Conservation (phyloP, 2,329 filamentous ascomycete species). For the Calonectria leucothoes region DNA sequence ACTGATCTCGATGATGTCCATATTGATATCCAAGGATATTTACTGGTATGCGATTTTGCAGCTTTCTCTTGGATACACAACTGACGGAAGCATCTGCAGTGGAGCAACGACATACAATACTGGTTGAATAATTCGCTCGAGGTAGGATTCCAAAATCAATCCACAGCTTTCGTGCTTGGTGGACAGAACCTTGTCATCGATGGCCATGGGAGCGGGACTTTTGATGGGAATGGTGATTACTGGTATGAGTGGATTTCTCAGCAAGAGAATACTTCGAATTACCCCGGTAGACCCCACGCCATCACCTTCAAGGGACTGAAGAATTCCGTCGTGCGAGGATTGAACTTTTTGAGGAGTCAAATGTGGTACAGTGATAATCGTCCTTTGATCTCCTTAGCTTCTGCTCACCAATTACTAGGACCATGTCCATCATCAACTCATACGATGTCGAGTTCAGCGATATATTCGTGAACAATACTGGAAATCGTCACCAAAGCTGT, state of each 20-base stretch:
- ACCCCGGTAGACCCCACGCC: neutral
- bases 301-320: neutral
- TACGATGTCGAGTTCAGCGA: neutral
- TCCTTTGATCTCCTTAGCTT: too few relatives aligned
- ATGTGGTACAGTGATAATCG: too few relatives aligned
- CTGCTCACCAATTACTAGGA: neutral
- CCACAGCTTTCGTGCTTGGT: neutral
- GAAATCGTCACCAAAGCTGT: neutral
- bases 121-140: neutral
- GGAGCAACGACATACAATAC: neutral
- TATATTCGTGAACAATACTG: neutral
- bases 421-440: neutral
- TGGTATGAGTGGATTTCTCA: neutral
- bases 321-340: neutral
- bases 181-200: neutral
- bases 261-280: neutral
- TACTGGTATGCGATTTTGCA: neutral
- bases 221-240: neutral
- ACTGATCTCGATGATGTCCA: neutral
- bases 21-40: neutral
- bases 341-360: neutral
- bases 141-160: neutral
- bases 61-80: rapidly evolving
- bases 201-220: neutral
- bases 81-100: neutral